phyloP scores from a whole-genome alignment of 345 rosid genomes.

The Hibiscus syriacus region DNA sequence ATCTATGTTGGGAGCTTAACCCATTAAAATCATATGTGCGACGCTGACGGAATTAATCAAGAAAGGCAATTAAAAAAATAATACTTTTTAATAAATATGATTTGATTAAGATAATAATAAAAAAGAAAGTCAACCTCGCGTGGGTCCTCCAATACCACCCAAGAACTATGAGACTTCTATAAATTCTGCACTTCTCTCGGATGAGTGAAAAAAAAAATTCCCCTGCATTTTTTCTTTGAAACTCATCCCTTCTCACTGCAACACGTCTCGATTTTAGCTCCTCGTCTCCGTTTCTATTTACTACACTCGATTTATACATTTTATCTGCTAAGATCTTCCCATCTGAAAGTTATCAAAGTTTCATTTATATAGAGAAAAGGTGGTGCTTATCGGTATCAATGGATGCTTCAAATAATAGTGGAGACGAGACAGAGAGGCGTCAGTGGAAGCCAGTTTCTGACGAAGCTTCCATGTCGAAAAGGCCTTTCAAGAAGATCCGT shows the following conservation, averaged over 20 bases:
- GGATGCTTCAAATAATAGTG: constrained; percentile 41
- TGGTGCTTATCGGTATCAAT: constrained; percentile 14
- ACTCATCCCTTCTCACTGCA: no score
- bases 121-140: background rate
- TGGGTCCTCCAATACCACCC: constrained; percentile 13
- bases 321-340: no score
- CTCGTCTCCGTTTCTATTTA: background rate
- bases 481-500: constrained; percentile 58
- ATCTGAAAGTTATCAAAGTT: no score
- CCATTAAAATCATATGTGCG: no score
- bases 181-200: constrained; percentile 15
- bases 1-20: no score
- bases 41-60: no score
- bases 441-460: constrained; percentile 45
- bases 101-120: no score
- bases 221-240: no score
- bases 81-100: no score
- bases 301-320: background rate
- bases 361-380: constrained; percentile 18
- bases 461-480: constrained; percentile 45
- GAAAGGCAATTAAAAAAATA: no score
- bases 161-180: constrained; percentile 19
- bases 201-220: no score
- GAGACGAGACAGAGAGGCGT: constrained; percentile 30
- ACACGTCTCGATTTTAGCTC: no score